Base-by-base conservation (phyloP, 2,329 filamentous ascomycete species). In the Cryphonectria carpinicola region DNA sequence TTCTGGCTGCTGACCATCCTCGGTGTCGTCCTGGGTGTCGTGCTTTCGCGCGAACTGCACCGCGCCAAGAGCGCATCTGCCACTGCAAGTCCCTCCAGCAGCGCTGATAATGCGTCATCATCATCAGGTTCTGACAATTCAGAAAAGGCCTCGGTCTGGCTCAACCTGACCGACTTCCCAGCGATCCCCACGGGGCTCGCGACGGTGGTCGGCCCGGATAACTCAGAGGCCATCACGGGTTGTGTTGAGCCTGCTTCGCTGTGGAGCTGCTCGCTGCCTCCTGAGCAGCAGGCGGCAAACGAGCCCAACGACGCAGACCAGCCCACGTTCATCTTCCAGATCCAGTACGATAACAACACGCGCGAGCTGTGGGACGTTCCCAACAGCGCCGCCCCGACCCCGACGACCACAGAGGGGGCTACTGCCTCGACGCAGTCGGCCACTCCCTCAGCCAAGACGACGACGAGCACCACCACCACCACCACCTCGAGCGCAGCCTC, bases 251-350 rank as follows among this genome's bases (percentile, higher is more conserved):
- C 92, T 0, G 84, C 89, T 13, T 93, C 92, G 0, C 80, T 96
- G 68, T 98, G 95, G 95, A 97, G 92, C 78, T 98, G 95, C 79
- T 87, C 90, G 14, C 81, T 97, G 22, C 94, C 95, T 2, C 94
- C 94, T 78, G 93, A 94, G 75, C 82, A 93, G 71, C 92, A 95
- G 60, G 81, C 86, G 4, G 85, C 86, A 1, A 88, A 91, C 60
- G 82, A 84, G 1, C 90, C 90, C 0, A 93, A 90, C 76, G 83
- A 86, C 49, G 83, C 90, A 0, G 86, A 91, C 73, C 88, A 93
- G 76, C 94, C 95, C 0, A 93, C 91, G 66, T 93, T 98, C 76
- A 86, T 93, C 65, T 84, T 98, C 73, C 88, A 96, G 74, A 95
- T 98, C 71, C 82, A 93, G 83, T 87, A 89, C 86, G 86, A 94